These are phyloP conservation scores for Laetiporus sulphureus DNA, from an alignment of 1,284 basidiomycete genomes.

Conservation along the genomic window DNA sequence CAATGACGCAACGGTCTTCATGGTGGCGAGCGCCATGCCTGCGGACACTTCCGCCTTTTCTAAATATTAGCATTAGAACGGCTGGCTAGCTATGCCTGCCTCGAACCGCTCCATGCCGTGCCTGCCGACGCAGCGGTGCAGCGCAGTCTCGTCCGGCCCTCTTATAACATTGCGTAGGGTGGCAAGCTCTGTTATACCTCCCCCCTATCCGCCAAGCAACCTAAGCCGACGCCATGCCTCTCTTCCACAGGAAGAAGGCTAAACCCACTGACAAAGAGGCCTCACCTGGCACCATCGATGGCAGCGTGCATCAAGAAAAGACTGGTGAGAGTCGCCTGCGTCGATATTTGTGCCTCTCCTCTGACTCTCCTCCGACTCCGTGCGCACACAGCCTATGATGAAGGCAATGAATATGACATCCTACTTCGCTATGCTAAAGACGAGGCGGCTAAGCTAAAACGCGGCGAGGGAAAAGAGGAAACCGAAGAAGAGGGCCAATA, in stretches of 20 bases:
- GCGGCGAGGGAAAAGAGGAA: slow-evolving; percentile 1
- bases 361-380: not conserved
- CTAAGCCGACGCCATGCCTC: not conserved
- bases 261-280: slow-evolving; percentile 5
- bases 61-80: no score
- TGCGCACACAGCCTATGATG: slow-evolving; percentile 4
- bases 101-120: no score
- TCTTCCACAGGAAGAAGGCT: slow-evolving; percentile 5
- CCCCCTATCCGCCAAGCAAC: no score
- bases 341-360: not conserved
- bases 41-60: no score
- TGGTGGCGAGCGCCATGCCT: no score
- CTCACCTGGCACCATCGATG: not conserved
- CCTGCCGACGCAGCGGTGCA: no score
- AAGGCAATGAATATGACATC: slow-evolving; percentile 7
- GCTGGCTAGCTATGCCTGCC: no score
- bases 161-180: no score
- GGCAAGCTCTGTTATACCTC: no score
- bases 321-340: not conserved
- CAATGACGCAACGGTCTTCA: no score
- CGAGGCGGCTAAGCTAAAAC: slow-evolving; percentile 7
- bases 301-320: not conserved
- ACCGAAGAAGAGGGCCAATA: slow-evolving; percentile 4
- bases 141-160: no score
- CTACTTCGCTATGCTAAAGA: slow-evolving; percentile 5